These are phyloP conservation scores for Daldinia grandis DNA, from an alignment of 495 filamentous ascomycete species.

Conservation along the genomic window DNA sequence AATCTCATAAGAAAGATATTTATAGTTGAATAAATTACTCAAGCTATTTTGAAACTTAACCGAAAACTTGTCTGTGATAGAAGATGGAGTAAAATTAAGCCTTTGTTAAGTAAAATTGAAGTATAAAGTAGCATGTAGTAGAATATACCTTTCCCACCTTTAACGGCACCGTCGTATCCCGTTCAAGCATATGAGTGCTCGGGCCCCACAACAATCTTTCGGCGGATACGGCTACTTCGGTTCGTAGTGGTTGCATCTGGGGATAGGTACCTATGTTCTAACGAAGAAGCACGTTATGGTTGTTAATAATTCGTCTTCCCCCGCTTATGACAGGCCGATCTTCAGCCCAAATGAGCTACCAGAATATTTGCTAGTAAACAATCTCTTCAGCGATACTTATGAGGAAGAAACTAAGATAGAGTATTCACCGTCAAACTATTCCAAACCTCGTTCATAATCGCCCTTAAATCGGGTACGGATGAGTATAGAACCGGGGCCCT, in stretches of 20 bases:
- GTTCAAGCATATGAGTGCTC: constrained; percentile 7
- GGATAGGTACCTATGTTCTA: constrained; percentile 19
- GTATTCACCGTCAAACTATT: background rate
- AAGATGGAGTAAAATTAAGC: background rate
- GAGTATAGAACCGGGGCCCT: constrained; percentile 6
- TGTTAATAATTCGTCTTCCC: constrained; percentile 26
- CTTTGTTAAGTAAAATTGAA: background rate
- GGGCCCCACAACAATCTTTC: constrained; percentile 28
- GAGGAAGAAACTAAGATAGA: background rate
- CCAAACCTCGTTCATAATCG: background rate
- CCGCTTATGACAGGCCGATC: constrained; percentile 16
- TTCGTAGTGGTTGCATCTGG: constrained; percentile 34
- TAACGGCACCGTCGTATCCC: constrained; percentile 28
- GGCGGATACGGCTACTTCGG: constrained; percentile 21
- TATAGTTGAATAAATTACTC: background rate
- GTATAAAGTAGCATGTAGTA: background rate
- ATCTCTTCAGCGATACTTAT: background rate
- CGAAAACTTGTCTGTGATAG: background rate
- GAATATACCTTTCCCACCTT: constrained; percentile 15
- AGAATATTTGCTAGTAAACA: constrained; percentile 1
- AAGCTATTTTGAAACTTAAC: background rate
- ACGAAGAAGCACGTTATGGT: constrained; percentile 4
- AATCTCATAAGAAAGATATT: background rate
- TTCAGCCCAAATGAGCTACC: constrained; percentile 5
- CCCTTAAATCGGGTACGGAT: background rate